Evolutionary conservation across 1,284 basidiomycete species (phyloP).

Genomic region (Vanrija sp.): DNA sequence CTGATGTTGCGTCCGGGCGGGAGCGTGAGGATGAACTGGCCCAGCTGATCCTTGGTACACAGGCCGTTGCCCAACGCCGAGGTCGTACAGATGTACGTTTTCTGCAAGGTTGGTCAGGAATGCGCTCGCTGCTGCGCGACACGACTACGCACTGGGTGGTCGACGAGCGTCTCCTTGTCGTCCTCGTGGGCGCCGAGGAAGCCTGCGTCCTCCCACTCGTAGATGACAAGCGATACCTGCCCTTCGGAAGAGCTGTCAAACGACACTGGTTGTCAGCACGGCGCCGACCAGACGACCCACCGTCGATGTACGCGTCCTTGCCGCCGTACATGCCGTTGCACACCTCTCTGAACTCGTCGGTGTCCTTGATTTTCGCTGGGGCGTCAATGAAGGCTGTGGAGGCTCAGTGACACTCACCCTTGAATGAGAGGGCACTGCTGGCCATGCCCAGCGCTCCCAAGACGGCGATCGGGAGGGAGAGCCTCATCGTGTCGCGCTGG

Average conservation of each 20-base stretch:
- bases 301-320: slow-evolving; percentile 74
- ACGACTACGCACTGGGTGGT: not conserved
- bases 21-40: slow-evolving; percentile 75
- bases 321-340: slow-evolving; percentile 94
- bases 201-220: slow-evolving; percentile 84
- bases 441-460: too few relatives aligned
- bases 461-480: too few relatives aligned
- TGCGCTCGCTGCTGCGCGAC: not conserved
- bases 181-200: slow-evolving; percentile 63
- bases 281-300: slow-evolving; percentile 52
- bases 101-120: slow-evolving; percentile 55
- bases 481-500: too few relatives aligned
- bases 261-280: slow-evolving; percentile 57
- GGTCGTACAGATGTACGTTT: slow-evolving; percentile 73
- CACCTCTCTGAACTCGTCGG: slow-evolving; percentile 68
- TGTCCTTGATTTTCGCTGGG: slow-evolving; percentile 49
- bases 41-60: slow-evolving; percentile 67
- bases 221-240: slow-evolving; percentile 89
- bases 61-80: slow-evolving; percentile 62
- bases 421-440: too few relatives aligned
- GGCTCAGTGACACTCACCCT: too few relatives aligned
- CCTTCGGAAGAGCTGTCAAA: slow-evolving; percentile 75
- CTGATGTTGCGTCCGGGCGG: slow-evolving; percentile 60
- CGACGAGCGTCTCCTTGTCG: slow-evolving; percentile 30
- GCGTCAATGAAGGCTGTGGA: too few relatives aligned